Conservation (phyloP, 108 stramenopile genomes). For the Conticribra guillardii region DNA sequence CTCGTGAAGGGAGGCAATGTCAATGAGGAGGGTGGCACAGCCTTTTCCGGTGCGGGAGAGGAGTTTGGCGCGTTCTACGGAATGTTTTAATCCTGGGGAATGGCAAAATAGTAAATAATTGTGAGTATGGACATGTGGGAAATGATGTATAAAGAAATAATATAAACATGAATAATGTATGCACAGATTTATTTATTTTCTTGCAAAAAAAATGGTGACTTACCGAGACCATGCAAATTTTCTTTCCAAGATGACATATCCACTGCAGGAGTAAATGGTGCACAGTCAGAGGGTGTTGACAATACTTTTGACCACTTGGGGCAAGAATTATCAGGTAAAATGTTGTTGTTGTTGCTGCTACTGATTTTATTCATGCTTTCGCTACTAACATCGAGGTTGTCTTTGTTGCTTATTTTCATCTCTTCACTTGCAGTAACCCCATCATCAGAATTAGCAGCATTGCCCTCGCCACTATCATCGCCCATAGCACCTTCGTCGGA, state of each 20-base stretch:
- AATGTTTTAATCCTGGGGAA: conserved; percentile 16
- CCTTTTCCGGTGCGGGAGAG: conserved; percentile 31
- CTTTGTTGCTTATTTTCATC: neutral
- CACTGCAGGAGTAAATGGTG: conserved; percentile 20
- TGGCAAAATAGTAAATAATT: too few relatives aligned
- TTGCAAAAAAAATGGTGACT: neutral
- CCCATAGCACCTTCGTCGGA: neutral
- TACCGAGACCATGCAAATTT: conserved; percentile 37
- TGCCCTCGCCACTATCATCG: neutral
- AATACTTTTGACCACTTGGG: conserved; percentile 30
- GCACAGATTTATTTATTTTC: neutral
- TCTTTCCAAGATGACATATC: conserved; percentile 18
- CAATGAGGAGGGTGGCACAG: conserved; percentile 24
- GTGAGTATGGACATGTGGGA: too few relatives aligned
- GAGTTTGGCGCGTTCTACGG: conserved; percentile 29
- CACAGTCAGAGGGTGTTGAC: conserved; percentile 14
- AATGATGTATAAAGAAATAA: neutral
- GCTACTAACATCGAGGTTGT: neutral
- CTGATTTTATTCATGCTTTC: neutral
- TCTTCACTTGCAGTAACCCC: neutral
- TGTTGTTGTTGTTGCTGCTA: too few relatives aligned
- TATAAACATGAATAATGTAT: neutral
- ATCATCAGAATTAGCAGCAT: neutral
- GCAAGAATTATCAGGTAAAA: neutral
- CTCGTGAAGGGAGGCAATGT: conserved; percentile 35